Evolutionary conservation across 2,329 filamentous ascomycete genomes (phyloP).

Genomic region (Cytospora chrysosperma): DNA sequence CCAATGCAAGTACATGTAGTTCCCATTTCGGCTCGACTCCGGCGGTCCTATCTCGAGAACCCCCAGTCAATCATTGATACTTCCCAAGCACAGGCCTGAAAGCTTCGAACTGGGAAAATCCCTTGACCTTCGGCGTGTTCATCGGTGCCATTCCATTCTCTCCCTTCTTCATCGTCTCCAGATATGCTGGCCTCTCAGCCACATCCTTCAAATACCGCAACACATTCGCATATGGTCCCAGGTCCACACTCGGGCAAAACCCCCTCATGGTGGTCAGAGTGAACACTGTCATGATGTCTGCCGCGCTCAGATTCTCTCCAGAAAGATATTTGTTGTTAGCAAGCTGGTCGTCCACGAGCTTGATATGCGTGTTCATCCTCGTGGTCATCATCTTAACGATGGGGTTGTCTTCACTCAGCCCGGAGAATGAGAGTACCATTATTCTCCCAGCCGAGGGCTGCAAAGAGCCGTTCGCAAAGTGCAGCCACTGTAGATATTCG

Average conservation of each 20-base stretch:
- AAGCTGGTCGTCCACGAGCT: conserved; percentile 50
- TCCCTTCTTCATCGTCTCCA: conserved; percentile 46
- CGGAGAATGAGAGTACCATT: conserved; percentile 38
- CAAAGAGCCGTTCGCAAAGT: conserved; percentile 48
- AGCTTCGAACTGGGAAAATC: conserved; percentile 10
- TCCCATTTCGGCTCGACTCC: background rate
- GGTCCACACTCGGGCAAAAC: conserved; percentile 43
- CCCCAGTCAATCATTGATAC: background rate
- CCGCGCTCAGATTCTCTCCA: conserved; percentile 61
- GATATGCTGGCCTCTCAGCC: conserved; percentile 45
- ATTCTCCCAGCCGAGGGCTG: conserved; percentile 13
- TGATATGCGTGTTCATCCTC: conserved; percentile 33
- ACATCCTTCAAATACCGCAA: conserved; percentile 47
- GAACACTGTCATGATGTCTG: conserved; percentile 65
- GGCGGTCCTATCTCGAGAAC: too few relatives aligned
- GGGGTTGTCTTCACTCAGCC: conserved; percentile 30
- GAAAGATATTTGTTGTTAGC: conserved; percentile 52
- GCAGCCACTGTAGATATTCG: conserved; percentile 65
- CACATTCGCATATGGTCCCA: conserved; percentile 43
- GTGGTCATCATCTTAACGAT: conserved; percentile 33
- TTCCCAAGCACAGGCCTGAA: conserved; percentile 6
- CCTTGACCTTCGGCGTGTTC: conserved; percentile 18
- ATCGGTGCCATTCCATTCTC: conserved; percentile 45
- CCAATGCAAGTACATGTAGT: too few relatives aligned
- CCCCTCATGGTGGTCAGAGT: conserved; percentile 60